Percentiles rank a stretch among this genome's conserved stretches.
Evolutionary conservation across 192 early-diverging fungal genomes (phyloP).

Genomic region (Coemansia sp.): DNA sequence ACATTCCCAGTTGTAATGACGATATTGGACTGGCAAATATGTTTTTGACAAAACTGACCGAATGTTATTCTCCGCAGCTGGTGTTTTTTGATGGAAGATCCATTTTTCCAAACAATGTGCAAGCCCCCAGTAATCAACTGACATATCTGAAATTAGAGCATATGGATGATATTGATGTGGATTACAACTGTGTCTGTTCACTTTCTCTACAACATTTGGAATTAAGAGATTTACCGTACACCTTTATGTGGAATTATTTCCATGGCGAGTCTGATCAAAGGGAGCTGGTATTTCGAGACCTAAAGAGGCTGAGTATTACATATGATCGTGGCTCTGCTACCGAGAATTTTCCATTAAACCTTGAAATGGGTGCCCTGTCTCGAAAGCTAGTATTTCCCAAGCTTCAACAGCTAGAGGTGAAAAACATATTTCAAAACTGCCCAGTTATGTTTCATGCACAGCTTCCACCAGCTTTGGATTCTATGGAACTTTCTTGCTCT

Average conservation of each 20-base stretch:
- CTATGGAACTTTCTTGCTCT: not conserved
- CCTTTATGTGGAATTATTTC: conserved; percentile 1
- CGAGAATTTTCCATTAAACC: too few species aligned
- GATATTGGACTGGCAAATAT: not conserved
- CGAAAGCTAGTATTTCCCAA: conserved; percentile 1
- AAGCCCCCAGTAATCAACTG: not conserved
- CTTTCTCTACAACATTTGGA: not conserved
- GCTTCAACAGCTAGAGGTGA: not conserved
- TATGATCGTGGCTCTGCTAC: not conserved
- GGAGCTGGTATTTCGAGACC: not conserved
- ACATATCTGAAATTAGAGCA: not conserved
- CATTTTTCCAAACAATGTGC: not conserved
- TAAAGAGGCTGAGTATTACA: not conserved
- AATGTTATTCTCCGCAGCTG: not conserved
- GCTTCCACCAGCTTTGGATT: not conserved
- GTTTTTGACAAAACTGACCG: not conserved
- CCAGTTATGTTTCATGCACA: conserved; percentile 5
- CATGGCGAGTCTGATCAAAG: not conserved
- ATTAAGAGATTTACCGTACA: not conserved
- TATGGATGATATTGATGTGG: too few species aligned
- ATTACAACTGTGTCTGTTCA: not conserved
- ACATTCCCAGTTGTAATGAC: not conserved
- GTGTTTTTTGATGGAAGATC: not conserved
- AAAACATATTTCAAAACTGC: not conserved
- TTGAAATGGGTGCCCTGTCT: not conserved